Evolutionary conservation across 257 asterid species (phyloP).

Genomic region (Scutellaria galericulata): DNA sequence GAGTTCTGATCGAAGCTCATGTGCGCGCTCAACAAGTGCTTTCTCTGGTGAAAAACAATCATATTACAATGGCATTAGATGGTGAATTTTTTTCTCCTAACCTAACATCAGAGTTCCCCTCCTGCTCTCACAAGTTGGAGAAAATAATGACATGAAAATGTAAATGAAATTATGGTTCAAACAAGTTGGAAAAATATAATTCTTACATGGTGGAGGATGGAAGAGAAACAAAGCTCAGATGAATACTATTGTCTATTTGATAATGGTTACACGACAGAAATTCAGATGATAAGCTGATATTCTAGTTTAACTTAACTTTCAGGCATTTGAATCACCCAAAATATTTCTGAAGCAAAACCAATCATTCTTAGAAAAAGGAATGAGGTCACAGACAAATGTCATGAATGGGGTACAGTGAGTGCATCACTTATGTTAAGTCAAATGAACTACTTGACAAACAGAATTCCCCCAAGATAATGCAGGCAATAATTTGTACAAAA

Average conservation of each 20-base stretch:
- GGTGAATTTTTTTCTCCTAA: not conserved
- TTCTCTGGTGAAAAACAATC: conserved; percentile 63
- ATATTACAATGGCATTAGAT: conserved; percentile 26
- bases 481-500: conserved; percentile 4
- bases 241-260: conserved; percentile 4
- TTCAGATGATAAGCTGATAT: no score
- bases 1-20: conserved; percentile 88
- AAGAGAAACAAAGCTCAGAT: conserved; percentile 6
- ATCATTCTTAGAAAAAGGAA: not conserved
- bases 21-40: conserved; percentile 86
- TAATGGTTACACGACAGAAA: no score
- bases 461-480: conserved; percentile 5
- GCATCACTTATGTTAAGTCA: conserved; percentile 6
- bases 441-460: conserved; percentile 2
- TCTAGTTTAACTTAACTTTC: not conserved
- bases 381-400: conserved; percentile 4
- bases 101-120: not conserved
- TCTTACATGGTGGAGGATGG: not conserved
- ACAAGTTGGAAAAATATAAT: conserved; percentile 18
- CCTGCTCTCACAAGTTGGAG: conserved; percentile 11
- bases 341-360: conserved; percentile 3
- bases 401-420: not conserved
- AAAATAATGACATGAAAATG: conserved; percentile 13
- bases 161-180: conserved; percentile 13
- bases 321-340: conserved; percentile 16